Evolutionary conservation across 176 grass and related monocot species (phyloP).

Genomic region (Cenchrus americanus): DNA sequence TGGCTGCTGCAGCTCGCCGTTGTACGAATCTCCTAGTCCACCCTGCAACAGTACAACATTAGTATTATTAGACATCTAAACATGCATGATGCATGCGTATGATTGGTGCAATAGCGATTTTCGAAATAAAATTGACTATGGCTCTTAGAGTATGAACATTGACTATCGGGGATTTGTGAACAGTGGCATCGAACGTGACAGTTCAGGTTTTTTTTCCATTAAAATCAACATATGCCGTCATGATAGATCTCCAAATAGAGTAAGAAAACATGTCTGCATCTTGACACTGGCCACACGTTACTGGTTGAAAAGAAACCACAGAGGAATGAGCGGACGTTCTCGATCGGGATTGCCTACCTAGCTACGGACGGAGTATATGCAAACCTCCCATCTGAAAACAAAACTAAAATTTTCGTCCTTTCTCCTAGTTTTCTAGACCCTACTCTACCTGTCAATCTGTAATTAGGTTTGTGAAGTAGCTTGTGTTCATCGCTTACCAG

Average conservation of each 20-base stretch:
- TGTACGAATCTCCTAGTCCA: slow-evolving; percentile 34
- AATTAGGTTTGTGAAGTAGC: not conserved
- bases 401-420: no score
- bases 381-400: no score
- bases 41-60: slow-evolving; percentile 4
- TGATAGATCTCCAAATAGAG: not conserved
- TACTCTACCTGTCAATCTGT: no score
- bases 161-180: not conserved
- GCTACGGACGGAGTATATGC: no score
- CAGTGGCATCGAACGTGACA: not conserved
- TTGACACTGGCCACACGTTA: not conserved
- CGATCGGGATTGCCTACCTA: not conserved
- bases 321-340: not conserved
- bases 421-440: not conserved
- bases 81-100: not conserved
- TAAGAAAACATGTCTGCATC: not conserved
- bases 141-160: not conserved
- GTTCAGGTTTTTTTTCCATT: not conserved
- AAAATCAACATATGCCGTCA: slow-evolving; percentile 22
- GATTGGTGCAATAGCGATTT: not conserved
- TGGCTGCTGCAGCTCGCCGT: slow-evolving; percentile 32
- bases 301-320: not conserved
- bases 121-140: not conserved
- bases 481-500: slow-evolving; percentile 35
- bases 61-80: slow-evolving; percentile 1